Percentiles rank a stretch among this genome's conserved stretches.
Conservation (phyloP, 2,329 filamentous ascomycete species). For the Botrytis elliptica region DNA sequence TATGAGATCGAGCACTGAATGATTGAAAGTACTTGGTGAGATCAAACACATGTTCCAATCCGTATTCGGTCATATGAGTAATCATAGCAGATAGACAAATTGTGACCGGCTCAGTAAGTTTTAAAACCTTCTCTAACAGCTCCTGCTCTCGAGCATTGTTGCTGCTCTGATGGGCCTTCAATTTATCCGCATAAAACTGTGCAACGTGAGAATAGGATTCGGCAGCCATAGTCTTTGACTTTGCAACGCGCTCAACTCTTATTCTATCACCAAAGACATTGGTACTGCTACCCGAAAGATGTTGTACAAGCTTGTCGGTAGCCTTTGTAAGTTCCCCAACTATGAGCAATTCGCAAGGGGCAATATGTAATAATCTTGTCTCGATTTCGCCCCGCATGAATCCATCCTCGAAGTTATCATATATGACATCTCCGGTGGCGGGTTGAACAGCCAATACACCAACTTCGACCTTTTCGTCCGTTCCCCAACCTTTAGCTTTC, state of each 20-base stretch:
- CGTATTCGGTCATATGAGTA: conserved; percentile 85
- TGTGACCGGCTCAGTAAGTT: conserved; percentile 79
- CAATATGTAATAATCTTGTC: conserved; percentile 90
- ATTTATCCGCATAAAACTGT: conserved; percentile 85
- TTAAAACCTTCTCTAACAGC: conserved; percentile 82
- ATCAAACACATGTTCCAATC: conserved; percentile 91
- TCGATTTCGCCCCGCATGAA: conserved; percentile 98
- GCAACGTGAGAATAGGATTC: conserved; percentile 87
- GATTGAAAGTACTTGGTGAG: conserved; percentile 96
- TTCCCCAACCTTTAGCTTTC: conserved; percentile 74
- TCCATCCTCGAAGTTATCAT: conserved; percentile 93
- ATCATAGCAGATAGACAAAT: conserved; percentile 97
- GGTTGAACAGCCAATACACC: conserved; percentile 94
- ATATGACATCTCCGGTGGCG: conserved; percentile 91
- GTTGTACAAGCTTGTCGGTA: conserved; percentile 87
- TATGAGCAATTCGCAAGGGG: conserved; percentile 91
- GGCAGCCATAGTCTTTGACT: conserved; percentile 76
- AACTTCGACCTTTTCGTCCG: conserved; percentile 89
- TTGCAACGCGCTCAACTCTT: conserved; percentile 76
- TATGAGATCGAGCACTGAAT: conserved; percentile 90
- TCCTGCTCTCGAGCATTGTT: conserved; percentile 57
- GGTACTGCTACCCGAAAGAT: conserved; percentile 83
- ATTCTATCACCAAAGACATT: conserved; percentile 92
- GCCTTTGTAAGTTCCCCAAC: conserved; percentile 87
- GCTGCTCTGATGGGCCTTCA: conserved; percentile 58